phyloP scores from a whole-genome alignment of 1,139 yeast genomes.

The Sugiyamaella grinbergsii region DNA sequence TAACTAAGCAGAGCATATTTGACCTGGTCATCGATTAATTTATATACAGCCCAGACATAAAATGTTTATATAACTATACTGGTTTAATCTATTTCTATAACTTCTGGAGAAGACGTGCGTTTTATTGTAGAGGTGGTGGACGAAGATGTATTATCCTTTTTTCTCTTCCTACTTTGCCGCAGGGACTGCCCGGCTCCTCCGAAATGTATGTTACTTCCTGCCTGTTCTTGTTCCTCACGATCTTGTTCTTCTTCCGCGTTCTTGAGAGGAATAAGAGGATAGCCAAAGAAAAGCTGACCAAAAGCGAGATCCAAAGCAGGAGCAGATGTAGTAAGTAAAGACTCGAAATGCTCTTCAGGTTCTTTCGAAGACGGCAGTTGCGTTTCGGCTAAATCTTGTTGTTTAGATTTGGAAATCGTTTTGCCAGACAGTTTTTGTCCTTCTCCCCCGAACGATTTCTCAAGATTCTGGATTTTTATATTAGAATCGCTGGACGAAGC shows the following conservation, averaged over 20 bases:
- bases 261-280: slow-evolving; percentile 76
- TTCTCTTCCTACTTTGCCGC: slow-evolving; percentile 73
- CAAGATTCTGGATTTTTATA: slow-evolving; percentile 17
- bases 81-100: slow-evolving; percentile 69
- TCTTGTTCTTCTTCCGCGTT: slow-evolving; percentile 50
- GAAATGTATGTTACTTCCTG: slow-evolving; percentile 43
- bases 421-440: slow-evolving; percentile 79
- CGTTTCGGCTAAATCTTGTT: slow-evolving; percentile 12
- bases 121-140: slow-evolving; percentile 22
- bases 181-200: slow-evolving; percentile 49
- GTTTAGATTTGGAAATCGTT: slow-evolving; percentile 37
- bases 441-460: slow-evolving; percentile 54
- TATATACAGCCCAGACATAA: too few species aligned
- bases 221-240: slow-evolving; percentile 39
- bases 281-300: slow-evolving; percentile 92
- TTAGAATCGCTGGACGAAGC: slow-evolving; percentile 1
- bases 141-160: slow-evolving; percentile 56
- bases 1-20: too few species aligned
- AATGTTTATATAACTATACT: background rate
- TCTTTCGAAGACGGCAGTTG: background rate
- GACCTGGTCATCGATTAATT: too few species aligned
- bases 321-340: slow-evolving; percentile 57
- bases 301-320: slow-evolving; percentile 73
- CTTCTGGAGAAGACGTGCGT: slow-evolving; percentile 54
- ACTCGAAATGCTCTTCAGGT: slow-evolving; percentile 45